Base-by-base conservation (phyloP, 371 early-diverging fungal species). In the Fennellomyces sp. region DNA sequence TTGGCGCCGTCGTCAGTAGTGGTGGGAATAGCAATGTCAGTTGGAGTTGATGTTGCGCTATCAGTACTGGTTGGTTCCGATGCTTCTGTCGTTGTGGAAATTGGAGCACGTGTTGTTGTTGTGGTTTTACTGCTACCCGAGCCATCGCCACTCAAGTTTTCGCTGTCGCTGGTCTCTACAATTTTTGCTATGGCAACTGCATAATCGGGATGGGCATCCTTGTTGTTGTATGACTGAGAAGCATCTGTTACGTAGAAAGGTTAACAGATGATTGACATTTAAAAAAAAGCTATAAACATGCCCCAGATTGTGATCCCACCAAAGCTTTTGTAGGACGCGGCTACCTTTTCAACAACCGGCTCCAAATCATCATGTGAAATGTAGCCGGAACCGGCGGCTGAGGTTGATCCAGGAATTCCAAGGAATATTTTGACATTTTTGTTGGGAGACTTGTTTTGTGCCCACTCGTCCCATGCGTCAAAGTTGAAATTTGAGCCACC, bases 291-390 rank as follows among this genome's bases (percentile, higher is more conserved):
- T 10, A 21, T 30, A n/a, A 28, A 10, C 28, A 13, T 51, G 51
- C 59, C 88, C 89, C 89, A 90, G 29, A 87, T 72, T 73, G 84
- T 84, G 15, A 88, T 81, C n/a, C 90, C 90, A 50, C 89, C 90
- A 59, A 83, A 86, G 11, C 65, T 65, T 60, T 78, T 81, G 53
- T 63, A 55, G 12, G 66, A 64, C 5, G 50, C 33, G 11, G 27
- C 10, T 13, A 80, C 52, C 21, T 65, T 31, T 26, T 78, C 60
- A 27, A 81, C 59, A 31, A 79, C 72, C 3, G 75, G 52, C 25
- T 63, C 52, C 13, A 79, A 68, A 25, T 71, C 70, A 36, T 28
- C 41, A 29, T 27, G 38, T n/a, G 50, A 27, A n/a, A 70, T 66
- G 69, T 78, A 78, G 2, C 79, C 79, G 21, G 65, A 51, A 11